Percentiles rank a stretch among this genome's conserved stretches.
Evolutionary conservation across 2,329 filamentous ascomycete genomes (phyloP).

Genomic region (Penicillium crustosum): DNA sequence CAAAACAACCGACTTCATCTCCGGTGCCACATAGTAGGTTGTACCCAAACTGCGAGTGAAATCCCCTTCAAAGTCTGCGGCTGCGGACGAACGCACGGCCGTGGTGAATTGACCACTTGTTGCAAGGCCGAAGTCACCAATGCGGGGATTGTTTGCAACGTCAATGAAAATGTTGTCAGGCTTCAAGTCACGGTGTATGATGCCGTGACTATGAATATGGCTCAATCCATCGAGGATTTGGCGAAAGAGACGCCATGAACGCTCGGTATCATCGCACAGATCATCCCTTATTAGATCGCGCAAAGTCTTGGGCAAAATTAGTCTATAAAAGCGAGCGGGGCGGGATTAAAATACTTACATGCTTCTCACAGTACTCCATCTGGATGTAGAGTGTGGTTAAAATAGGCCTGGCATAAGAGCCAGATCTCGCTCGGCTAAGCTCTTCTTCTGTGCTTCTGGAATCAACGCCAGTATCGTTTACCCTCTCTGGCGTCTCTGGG

Average conservation of each 20-base stretch:
- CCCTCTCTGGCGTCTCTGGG: conserved; percentile 22
- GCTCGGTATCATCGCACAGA: conserved; percentile 69
- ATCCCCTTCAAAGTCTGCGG: conserved; percentile 38
- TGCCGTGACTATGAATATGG: conserved; percentile 85
- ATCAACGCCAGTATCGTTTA: conserved; percentile 9
- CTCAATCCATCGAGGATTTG: conserved; percentile 87
- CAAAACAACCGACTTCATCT: conserved; percentile 72
- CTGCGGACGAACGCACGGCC: conserved; percentile 39
- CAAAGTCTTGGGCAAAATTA: conserved; percentile 60
- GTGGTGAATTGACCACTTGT: conserved; percentile 71
- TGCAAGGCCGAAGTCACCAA: conserved; percentile 93
- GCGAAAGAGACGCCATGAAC: conserved; percentile 86
- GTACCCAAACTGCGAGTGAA: conserved; percentile 66
- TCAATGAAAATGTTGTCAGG: conserved; percentile 98
- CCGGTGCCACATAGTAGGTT: conserved; percentile 88
- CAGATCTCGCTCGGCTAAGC: conserved; percentile 45
- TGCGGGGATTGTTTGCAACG: conserved; percentile 82
- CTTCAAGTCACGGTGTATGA: conserved; percentile 94
- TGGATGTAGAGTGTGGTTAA: conserved; percentile 89
- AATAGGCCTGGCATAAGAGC: conserved; percentile 54
- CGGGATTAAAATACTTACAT: conserved; percentile 51
- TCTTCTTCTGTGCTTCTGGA: conserved; percentile 33
- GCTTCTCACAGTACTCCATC: conserved; percentile 97
- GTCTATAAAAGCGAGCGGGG: neutral
- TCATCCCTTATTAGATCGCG: conserved; percentile 80